Evolutionary conservation across 139 green algal species (phyloP).

Genomic region (Parachlorella kessleri): DNA sequence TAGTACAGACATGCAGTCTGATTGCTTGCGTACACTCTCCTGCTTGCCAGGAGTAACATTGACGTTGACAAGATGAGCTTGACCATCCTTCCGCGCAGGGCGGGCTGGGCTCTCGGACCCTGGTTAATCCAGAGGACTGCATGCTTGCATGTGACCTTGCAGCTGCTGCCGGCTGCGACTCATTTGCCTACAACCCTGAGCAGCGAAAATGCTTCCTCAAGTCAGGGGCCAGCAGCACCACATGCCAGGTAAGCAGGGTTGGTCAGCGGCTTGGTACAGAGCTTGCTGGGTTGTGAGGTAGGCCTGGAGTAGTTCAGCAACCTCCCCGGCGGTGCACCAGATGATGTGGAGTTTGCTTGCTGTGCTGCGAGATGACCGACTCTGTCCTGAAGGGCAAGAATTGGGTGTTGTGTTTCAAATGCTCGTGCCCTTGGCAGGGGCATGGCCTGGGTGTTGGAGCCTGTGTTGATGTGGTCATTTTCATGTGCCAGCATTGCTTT

Average conservation of each 20-base stretch:
- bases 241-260: slow-evolving; percentile 11
- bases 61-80: too few species aligned
- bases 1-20: too few species aligned
- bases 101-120: slow-evolving; percentile 24
- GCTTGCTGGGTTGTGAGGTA: slow-evolving; percentile 2
- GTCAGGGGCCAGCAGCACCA: background rate
- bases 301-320: too few species aligned
- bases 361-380: too few species aligned
- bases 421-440: too few species aligned
- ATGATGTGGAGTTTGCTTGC: too few species aligned
- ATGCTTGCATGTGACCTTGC: slow-evolving; percentile 47
- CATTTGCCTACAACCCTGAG: slow-evolving; percentile 47
- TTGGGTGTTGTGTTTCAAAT: too few species aligned
- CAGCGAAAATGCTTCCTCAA: slow-evolving; percentile 52
- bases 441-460: background rate
- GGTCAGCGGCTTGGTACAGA: slow-evolving; percentile 1
- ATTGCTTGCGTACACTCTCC: too few species aligned
- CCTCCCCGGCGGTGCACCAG: too few species aligned
- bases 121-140: slow-evolving; percentile 30
- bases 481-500: background rate
- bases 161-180: slow-evolving; percentile 35
- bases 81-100: too few species aligned
- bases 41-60: too few species aligned
- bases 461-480: background rate
- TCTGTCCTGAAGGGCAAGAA: too few species aligned